These are phyloP conservation scores for Xylogone sp. DNA, from an alignment of 2,329 filamentous ascomycete species.

Conservation along the genomic window DNA sequence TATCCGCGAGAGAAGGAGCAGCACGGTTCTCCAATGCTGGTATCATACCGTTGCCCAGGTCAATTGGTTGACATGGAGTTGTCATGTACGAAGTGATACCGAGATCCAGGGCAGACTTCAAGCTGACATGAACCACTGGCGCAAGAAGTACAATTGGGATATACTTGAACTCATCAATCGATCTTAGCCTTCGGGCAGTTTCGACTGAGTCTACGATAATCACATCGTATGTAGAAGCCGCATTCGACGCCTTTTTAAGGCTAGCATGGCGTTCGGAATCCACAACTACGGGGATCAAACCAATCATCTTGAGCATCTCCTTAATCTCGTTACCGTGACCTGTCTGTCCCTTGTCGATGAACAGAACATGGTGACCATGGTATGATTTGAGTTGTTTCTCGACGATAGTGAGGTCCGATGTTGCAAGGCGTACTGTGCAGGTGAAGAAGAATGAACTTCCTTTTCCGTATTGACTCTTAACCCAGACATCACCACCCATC, in stretches of 20 bases:
- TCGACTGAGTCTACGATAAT: slow-evolving; percentile 94
- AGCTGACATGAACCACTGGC: slow-evolving; percentile 81
- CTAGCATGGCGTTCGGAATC: slow-evolving; percentile 66
- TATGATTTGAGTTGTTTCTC: slow-evolving; percentile 86
- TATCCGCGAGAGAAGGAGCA: slow-evolving; percentile 86
- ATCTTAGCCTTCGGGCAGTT: slow-evolving; percentile 78
- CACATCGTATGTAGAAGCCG: slow-evolving; percentile 68
- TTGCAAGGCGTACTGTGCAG: slow-evolving; percentile 81
- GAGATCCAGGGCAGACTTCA: slow-evolving; percentile 90
- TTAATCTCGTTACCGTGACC: slow-evolving; percentile 72
- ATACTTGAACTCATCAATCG: slow-evolving; percentile 95
- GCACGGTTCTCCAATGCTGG: slow-evolving; percentile 91
- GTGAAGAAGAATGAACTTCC: slow-evolving; percentile 97
- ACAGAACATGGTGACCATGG: slow-evolving; percentile 85
- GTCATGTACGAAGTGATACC: slow-evolving; percentile 99
- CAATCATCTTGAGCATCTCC: slow-evolving; percentile 72
- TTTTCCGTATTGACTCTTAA: slow-evolving; percentile 85
- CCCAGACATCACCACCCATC: slow-evolving; percentile 96
- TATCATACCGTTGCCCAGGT: slow-evolving; percentile 93
- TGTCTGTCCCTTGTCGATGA: slow-evolving; percentile 88
- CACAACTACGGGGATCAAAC: slow-evolving; percentile 80
- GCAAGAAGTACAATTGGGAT: slow-evolving; percentile 92
- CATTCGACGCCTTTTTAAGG: slow-evolving; percentile 45
- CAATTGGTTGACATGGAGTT: slow-evolving; percentile 88
- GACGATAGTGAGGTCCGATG: slow-evolving; percentile 73